Base-by-base conservation (phyloP, 2,329 filamentous ascomycete genomes). In the Penicillium sp. region DNA sequence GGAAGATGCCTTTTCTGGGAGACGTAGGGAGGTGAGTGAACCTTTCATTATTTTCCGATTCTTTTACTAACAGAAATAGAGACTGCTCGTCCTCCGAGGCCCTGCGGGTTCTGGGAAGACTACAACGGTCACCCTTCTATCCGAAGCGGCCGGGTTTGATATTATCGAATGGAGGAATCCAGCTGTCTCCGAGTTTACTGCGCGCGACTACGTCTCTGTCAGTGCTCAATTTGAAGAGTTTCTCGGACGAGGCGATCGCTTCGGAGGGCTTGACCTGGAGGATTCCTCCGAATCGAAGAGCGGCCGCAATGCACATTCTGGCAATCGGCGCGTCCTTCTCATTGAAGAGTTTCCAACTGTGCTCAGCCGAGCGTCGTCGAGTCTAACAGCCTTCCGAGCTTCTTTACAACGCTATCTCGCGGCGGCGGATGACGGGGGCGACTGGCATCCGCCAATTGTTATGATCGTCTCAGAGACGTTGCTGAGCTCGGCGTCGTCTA, bases 81-180 rank as follows among this genome's bases (percentile, higher is more conserved):
- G 87, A 52, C 66, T 96, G 49, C 78, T 96, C 49, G 78, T 98
- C 25, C 76, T 98, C 38, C 95, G 95, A 69, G 93, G 93, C 9
- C 84, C 90, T 29, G 91, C 93, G 37, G 93, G 93, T 18, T 88
- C 88, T 29, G 93, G 89, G 27, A 98, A 98, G 72, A 97, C 93
- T 0, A 90, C 89, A 0, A 95, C 92, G 0, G 65, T 97, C 45
- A 81, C 81, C 9, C 74, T 95, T 20, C 78, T 98, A 31, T 86
- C 91, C 4, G 82, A 82, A 55, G 82, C 87, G n/a, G 75, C 97
- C 74, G 81, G 79, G 1, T 84, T 87, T 52, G 82, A 91, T 54
- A 73, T 97, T 27, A 74, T 93, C 28, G 90, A 97, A 69, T 98
- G 93, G 93, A 87, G 83, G 65, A 96, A 95, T 65, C 90, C 92